Conservation (phyloP, 306 rosid genomes). For the Prunus mongolica region DNA sequence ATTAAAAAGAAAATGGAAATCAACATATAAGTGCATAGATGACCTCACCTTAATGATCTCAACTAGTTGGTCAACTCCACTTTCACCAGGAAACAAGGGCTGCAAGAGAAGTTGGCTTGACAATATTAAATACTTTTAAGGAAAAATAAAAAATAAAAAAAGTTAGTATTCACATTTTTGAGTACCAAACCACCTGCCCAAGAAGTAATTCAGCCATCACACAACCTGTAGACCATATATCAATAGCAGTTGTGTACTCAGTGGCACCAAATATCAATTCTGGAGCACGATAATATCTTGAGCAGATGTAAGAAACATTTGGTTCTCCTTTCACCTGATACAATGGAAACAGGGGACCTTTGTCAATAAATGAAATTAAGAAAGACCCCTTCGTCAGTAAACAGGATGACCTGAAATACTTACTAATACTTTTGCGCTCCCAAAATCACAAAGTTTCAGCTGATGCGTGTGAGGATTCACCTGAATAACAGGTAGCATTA, state of each 20-base stretch:
- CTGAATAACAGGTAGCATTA: constrained; percentile 46
- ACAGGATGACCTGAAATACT: constrained; percentile 29
- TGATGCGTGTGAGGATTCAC: constrained; percentile 99
- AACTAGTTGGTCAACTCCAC: constrained; percentile 98
- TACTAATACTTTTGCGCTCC: constrained; percentile 97
- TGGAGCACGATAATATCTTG: constrained; percentile 98
- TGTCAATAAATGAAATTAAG: constrained; percentile 1
- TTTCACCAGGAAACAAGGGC: constrained; percentile 99
- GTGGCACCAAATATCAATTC: constrained; percentile 98
- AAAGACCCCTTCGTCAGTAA: constrained; percentile 19
- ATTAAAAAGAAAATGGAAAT: neutral
- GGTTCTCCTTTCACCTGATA: constrained; percentile 98
- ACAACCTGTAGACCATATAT: constrained; percentile 99
- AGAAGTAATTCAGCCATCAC: constrained; percentile 98
- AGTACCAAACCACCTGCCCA: constrained; percentile 79
- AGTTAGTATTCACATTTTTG: constrained; percentile 11
- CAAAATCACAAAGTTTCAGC: constrained; percentile 95
- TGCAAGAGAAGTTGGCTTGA: constrained; percentile 44
- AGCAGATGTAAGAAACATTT: constrained; percentile 96
- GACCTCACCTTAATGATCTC: constrained; percentile 88
- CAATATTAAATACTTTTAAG: constrained; percentile 1
- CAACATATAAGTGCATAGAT: neutral
- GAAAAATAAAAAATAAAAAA: neutral
- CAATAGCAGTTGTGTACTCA: constrained; percentile 95
- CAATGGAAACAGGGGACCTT: constrained; percentile 26